Evolutionary conservation across 306 rosid species (phyloP).

Genomic region (Arachis stenosperma): DNA sequence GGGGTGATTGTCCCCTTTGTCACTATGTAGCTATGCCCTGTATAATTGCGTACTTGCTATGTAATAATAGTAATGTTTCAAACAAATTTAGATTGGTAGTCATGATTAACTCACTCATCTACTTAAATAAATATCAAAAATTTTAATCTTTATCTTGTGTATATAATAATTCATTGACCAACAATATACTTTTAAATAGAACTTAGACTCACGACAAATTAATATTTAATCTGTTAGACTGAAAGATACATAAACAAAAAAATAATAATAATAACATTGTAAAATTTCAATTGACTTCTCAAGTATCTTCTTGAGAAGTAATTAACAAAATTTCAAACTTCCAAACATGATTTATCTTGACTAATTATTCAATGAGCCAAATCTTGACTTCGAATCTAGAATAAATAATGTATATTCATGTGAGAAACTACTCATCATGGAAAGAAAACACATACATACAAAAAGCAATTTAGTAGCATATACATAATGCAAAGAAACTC

Average conservation of each 20-base stretch:
- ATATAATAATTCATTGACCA: too few species aligned
- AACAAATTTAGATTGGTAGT: too few species aligned
- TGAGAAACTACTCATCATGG: background rate
- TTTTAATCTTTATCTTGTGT: too few species aligned
- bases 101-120: too few species aligned
- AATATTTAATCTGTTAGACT: too few species aligned
- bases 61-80: background rate
- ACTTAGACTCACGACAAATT: too few species aligned
- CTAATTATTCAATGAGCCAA: background rate
- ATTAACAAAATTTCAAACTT: background rate
- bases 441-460: slow-evolving; percentile 25
- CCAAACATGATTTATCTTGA: background rate
- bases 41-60: background rate
- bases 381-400: background rate
- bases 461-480: background rate
- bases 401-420: background rate
- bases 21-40: too few species aligned
- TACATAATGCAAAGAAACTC: background rate
- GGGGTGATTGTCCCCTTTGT: too few species aligned
- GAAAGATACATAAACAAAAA: too few species aligned
- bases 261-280: background rate
- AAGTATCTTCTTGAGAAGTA: background rate
- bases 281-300: background rate
- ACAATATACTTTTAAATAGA: too few species aligned
- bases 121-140: too few species aligned